A percentile compares a stretch with the other conserved stretches of the same genome.
Evolutionary conservation across 2,329 filamentous ascomycete genomes (phyloP).

Genomic region (Tolypocladium guangdongense): DNA sequence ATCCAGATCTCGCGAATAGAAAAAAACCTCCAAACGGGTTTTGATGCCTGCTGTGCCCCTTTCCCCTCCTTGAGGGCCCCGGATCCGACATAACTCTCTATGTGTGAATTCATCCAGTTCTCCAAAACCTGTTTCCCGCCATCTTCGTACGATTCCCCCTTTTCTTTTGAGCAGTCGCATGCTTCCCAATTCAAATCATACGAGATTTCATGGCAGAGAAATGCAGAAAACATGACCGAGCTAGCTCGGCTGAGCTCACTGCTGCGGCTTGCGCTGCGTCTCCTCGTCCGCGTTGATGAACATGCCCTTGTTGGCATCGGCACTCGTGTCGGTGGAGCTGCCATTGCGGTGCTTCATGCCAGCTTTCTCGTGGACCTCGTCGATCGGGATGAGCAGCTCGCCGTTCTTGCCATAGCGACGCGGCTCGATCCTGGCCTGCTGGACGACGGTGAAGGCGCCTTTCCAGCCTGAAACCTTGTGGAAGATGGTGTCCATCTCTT

Average conservation of each 20-base stretch:
- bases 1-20: neutral
- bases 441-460: conserved; percentile 24
- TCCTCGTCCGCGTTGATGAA: conserved; percentile 23
- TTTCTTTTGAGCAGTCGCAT: neutral
- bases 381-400: conserved; percentile 39
- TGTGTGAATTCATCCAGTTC: neutral
- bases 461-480: conserved; percentile 37
- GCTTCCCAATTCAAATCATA: neutral
- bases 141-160: neutral
- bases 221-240: neutral
- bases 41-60: neutral
- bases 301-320: conserved; percentile 12
- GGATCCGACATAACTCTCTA: neutral
- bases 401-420: conserved; percentile 48
- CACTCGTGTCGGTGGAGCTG: conserved; percentile 14
- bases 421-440: conserved; percentile 34
- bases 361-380: conserved; percentile 28
- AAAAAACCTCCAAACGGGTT: neutral
- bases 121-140: neutral
- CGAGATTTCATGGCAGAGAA: neutral
- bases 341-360: conserved; percentile 16
- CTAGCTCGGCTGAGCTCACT: neutral
- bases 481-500: conserved; percentile 58
- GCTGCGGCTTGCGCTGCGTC: conserved; percentile 14
- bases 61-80: neutral